Evolutionary conservation across 1,284 basidiomycete genomes (phyloP), one percentile per base, ranked within the genome.

Genomic region (Microbotryum lychnidis-dioicae): DNA sequence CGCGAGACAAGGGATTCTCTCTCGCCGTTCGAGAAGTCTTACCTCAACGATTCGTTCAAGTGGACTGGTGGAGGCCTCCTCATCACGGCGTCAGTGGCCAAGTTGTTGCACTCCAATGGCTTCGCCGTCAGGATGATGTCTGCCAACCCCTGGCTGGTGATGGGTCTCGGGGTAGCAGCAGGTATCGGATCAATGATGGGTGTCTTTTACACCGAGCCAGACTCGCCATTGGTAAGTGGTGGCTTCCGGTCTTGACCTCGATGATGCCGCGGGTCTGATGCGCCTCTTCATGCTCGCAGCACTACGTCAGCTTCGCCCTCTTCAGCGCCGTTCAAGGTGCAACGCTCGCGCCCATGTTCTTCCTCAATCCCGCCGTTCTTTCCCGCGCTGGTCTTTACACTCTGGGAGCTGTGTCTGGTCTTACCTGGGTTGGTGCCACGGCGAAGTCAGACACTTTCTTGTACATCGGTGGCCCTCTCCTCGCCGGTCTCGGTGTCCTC

Each of bases 341-440:
- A 6, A 88, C 87, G 4, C 80, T 88, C 62, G 88, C 83, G 63
- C 89, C 89, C 27, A 71, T 94, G 25, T 89, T 90, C 77, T 92
- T 93, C 81, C 76, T 91, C 57, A 85, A 81, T 71, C 91, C 91
- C 2, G 89, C 88, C 16, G 81, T 94, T 63, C 81, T 94, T 51
- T 85, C 87, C n/a, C 83, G 91, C 48, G 91, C 91, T 10, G 91
- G 88, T 14, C 78, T 94, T 6, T 94, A 94, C 76, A 93, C 91
- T 0, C 82, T 84, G 50, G 91, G 90, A 51, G 82, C 91, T 4
- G 84, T 92, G 21, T 31, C 23, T 10, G 73, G 73, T 8, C 80
- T 93, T 33, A 87, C 86, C 45, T 94, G 91, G 72, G 82, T 94
- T 31, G 91, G 91, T 37, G 89, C 90, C 10, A 94, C 91, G 21